phyloP scores from a whole-genome alignment of 768 basidiomycete genomes.

The Leccinellum rugosiceps region DNA sequence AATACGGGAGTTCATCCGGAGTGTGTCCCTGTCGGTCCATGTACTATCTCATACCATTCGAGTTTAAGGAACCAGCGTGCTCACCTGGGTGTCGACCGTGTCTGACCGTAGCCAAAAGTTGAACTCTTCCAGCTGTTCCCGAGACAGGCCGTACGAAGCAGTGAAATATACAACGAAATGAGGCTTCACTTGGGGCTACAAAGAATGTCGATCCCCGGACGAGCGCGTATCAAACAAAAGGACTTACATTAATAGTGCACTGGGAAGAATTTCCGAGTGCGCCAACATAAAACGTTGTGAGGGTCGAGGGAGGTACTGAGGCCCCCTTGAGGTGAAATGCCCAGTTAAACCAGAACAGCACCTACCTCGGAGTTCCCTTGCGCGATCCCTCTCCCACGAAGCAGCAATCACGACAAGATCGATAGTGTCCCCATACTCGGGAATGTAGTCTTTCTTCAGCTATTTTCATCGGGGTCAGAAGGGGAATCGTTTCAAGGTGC shows the following conservation, averaged over 20 bases:
- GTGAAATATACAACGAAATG: slow-evolving; percentile 75
- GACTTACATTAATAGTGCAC: slow-evolving; percentile 38
- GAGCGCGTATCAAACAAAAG: not conserved
- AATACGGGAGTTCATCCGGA: slow-evolving; percentile 45
- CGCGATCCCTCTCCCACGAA: slow-evolving; percentile 77
- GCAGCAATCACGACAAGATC: slow-evolving; percentile 79
- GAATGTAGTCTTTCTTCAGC: slow-evolving; percentile 87
- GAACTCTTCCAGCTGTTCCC: slow-evolving; percentile 65
- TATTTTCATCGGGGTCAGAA: slow-evolving; percentile 17
- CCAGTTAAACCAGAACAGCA: not conserved
- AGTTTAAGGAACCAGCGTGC: not conserved
- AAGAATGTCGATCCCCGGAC: not conserved
- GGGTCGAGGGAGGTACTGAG: slow-evolving; percentile 64
- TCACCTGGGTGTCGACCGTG: slow-evolving; percentile 22
- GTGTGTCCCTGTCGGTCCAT: not conserved
- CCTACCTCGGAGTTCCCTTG: slow-evolving; percentile 69
- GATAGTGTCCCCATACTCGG: slow-evolving; percentile 74
- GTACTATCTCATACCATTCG: not conserved
- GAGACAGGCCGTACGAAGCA: slow-evolving; percentile 68
- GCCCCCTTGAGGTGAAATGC: not conserved
- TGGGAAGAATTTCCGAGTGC: slow-evolving; percentile 51
- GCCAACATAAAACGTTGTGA: slow-evolving; percentile 82
- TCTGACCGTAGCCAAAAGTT: slow-evolving; percentile 57
- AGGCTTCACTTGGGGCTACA: slow-evolving; percentile 44
- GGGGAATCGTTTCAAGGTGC: slow-evolving; percentile 10